Base-by-base conservation (phyloP, 2,329 filamentous ascomycete genomes). In the Penicillium sp. region DNA sequence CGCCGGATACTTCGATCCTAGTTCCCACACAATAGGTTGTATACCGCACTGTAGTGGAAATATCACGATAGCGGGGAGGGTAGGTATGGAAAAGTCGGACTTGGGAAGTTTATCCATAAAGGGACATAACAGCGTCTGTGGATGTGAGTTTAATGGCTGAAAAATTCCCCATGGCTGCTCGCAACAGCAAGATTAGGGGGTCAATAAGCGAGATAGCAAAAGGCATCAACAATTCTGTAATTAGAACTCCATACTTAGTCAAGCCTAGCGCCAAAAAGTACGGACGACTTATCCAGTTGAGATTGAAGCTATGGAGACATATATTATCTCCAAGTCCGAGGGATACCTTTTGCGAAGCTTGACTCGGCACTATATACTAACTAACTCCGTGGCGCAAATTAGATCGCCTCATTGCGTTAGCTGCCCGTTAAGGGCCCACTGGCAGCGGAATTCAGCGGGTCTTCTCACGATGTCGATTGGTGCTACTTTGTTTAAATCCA, bases 201-300 rank as follows among this genome's bases (percentile, higher is more conserved):
- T 55, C 40, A 37, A 55, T 55, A 45, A 51, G 53, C 46, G 46
- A 55, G 47, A 33, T 22, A 22, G 22, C 4, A 47, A 37, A 36
- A 40, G 30, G 19, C 22, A 55, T 50, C 25, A 14, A 28, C 19
- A 22, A 17, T 19, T 35, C 40, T 42, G 40, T 40, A 44, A 51
- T 55, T 50, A 55, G 53, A 50, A 50, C n/a, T 9, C 53, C 30
- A 50, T 44, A 42, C 53, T 51, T n/a, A 19, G 49, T 55, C 46
- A 6, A 51, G 53, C 8, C 19, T 55, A 55, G 53, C 46, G 46
- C 4, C 2, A 12, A 36, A 40, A 40, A n/a, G 12, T 38, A 17
- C 45, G 10, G 17, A 31, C 50, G 30, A 22, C 14, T 40, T 31
- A 25, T 43, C 46, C 45, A 54, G 17, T 43, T 33, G 38, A 54